Base-by-base conservation (phyloP, 108 stramenopile species). In the Nitzschia sp. region DNA sequence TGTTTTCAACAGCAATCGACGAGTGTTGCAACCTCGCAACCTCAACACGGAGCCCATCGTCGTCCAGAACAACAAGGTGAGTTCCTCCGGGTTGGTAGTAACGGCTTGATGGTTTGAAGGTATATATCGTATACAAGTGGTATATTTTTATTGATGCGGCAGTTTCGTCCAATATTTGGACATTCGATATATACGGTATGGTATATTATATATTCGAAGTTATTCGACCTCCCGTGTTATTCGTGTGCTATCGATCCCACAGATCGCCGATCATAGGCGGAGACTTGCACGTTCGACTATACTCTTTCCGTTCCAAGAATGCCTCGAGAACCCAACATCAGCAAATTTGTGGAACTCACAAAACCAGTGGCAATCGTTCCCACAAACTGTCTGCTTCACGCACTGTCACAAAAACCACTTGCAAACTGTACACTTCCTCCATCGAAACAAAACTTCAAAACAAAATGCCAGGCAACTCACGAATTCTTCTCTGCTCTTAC, bases 401-500 rank as follows among this genome's bases (percentile, higher is more conserved):
- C 53, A 12, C 58, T 41, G 15, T 59, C 46, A 63, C 62, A 63
- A 17, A 10, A 37, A 15, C 34, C 54, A 37, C 34, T 43, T 39
- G 55, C 66, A 67, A 67, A 55, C 41, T 55, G 15, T 29, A 54
- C 53, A 54, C 53, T 21, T 21, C 6, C 10, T 54, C n/a, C 26
- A 59, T 34, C 40, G 42, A 10, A 10, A 34, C 41, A 51, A 65
- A 48, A 15, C 46, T 17, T 48, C 46, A 38, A 50, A 53, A 29
- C 57, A 70, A n/a, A 41, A 71, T 71, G 70, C 37, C 60, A 44
- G 51, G 17, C 21, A 48, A 56, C 59, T 44, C 72, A 53, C 73
- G 65, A 57, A 58, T 68, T 41, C 67, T 68, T 20, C 67, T 60
- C 62, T 75, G 60, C 58, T 62, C 62, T 57, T 72, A 57, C 55